These are phyloP conservation scores for Capillidium rhysosporum DNA, from an alignment of 371 early-diverging fungal species.

Conservation along the genomic window DNA sequence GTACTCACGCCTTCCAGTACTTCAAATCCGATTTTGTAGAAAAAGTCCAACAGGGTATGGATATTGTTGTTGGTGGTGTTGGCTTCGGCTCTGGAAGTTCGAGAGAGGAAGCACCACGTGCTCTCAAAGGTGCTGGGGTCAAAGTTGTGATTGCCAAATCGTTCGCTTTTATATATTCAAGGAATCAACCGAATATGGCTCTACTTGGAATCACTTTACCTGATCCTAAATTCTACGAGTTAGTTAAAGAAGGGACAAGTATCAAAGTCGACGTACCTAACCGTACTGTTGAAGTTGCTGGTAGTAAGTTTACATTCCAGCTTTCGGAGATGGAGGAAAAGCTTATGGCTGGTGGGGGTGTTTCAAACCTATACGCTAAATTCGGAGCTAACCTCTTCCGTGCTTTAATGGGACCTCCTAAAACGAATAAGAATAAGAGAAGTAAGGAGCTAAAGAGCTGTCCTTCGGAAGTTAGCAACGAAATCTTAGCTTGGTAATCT, in stretches of 20 bases:
- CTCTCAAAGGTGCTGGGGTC: conserved; percentile 37
- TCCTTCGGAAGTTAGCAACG: neutral
- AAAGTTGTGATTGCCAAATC: conserved; percentile 61
- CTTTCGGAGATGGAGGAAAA: conserved; percentile 47
- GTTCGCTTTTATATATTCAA: conserved; percentile 32
- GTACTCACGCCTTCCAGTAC: conserved; percentile 51
- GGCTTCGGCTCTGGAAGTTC: conserved; percentile 56
- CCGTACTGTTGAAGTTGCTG: conserved; percentile 28
- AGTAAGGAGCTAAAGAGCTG: neutral
- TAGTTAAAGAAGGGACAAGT: conserved; percentile 43
- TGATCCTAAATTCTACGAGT: conserved; percentile 42
- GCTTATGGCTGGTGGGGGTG: conserved; percentile 50
- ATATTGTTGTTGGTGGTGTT: conserved; percentile 41
- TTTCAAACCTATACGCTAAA: conserved; percentile 48
- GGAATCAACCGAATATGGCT: conserved; percentile 54
- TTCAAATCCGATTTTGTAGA: conserved; percentile 47
- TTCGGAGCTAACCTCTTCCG: conserved; percentile 49
- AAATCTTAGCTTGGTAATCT: conserved; percentile 5
- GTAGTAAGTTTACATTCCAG: conserved; percentile 26
- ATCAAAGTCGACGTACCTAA: conserved; percentile 35
- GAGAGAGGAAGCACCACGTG: conserved; percentile 58
- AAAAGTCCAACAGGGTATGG: conserved; percentile 26
- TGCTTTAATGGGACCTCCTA: conserved; percentile 20
- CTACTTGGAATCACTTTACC: conserved; percentile 41
- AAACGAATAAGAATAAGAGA: neutral